Evolutionary conservation across 306 rosid genomes (phyloP).

Genomic region (Vicia villosa): DNA sequence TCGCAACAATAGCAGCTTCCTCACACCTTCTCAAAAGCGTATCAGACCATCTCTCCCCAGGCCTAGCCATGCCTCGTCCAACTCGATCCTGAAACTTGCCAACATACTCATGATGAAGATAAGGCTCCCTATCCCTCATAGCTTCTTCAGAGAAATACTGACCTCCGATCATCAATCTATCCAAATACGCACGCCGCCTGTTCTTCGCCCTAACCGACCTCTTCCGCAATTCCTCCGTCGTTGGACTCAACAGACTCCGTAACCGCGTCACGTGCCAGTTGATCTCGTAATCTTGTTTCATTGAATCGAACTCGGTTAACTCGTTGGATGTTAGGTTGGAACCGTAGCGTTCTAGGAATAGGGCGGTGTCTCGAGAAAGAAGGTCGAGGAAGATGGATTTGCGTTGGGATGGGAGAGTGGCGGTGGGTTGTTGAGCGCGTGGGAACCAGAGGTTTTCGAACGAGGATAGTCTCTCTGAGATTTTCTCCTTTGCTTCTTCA

Average conservation of each 20-base stretch:
- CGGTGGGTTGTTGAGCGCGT: conserved; percentile 59
- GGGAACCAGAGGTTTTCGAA: conserved; percentile 87
- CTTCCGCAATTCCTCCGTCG: conserved; percentile 66
- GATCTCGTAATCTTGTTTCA: conserved; percentile 73
- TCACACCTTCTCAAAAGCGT: conserved; percentile 86
- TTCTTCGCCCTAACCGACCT: conserved; percentile 79
- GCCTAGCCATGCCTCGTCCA: conserved; percentile 79
- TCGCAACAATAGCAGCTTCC: conserved; percentile 74
- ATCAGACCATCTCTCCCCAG: conserved; percentile 96
- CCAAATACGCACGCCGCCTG: conserved; percentile 81
- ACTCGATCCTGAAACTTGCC: conserved; percentile 84
- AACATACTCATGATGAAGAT: conserved; percentile 82
- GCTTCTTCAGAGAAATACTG: conserved; percentile 80
- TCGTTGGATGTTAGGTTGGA: conserved; percentile 63
- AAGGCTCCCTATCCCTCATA: conserved; percentile 95
- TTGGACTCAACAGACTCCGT: conserved; percentile 66
- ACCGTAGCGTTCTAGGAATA: conserved; percentile 88
- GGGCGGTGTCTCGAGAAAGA: conserved; percentile 72
- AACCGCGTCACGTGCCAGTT: conserved; percentile 80
- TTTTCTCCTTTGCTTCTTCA: conserved; percentile 61
- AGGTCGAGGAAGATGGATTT: conserved; percentile 77
- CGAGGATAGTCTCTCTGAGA: conserved; percentile 72
- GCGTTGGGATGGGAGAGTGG: conserved; percentile 67
- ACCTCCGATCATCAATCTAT: conserved; percentile 63
- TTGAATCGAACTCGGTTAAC: conserved; percentile 64